Conservation (phyloP, 371 early-diverging fungal genomes). For the Apophysomyces elegans region DNA sequence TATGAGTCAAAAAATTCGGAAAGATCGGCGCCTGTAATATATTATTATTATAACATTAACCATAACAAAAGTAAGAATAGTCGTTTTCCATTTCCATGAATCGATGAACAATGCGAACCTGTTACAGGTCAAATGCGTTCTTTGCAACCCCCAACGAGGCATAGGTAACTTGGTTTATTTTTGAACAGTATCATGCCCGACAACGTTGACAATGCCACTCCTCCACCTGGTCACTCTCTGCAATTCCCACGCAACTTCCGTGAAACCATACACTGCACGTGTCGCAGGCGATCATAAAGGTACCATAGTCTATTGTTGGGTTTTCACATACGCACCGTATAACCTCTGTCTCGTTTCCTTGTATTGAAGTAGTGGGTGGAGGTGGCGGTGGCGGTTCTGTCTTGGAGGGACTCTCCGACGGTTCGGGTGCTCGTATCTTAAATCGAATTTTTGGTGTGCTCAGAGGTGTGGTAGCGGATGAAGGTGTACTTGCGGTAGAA, state of each 20-base stretch:
- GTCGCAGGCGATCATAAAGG: constrained; percentile 84
- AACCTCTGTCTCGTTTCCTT: constrained; percentile 35
- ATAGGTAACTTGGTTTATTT: not conserved
- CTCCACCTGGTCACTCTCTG: constrained; percentile 53
- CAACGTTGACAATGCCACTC: constrained; percentile 51
- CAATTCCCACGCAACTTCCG: constrained; percentile 71
- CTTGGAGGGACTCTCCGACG: constrained; percentile 7
- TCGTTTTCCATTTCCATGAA: no score
- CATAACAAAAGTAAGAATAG: no score
- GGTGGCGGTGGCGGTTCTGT: constrained; percentile 7
- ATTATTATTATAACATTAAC: no score
- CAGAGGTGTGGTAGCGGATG: constrained; percentile 20
- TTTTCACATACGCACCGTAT: constrained; percentile 73
- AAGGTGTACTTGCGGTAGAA: constrained; percentile 13
- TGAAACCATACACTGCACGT: constrained; percentile 77
- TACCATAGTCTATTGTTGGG: constrained; percentile 71
- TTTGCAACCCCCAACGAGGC: no score
- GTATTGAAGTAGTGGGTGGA: not conserved
- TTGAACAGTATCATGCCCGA: constrained; percentile 8
- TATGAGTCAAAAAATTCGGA: no score
- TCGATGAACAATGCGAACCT: not conserved
- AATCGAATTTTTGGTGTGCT: constrained; percentile 52
- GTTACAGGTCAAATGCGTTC: not conserved
- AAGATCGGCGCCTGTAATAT: no score
- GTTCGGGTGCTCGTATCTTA: constrained; percentile 47